These are phyloP conservation scores for Sugiyamaella grinbergsii DNA, from an alignment of 1,139 yeast genomes.

Conservation along the genomic window DNA sequence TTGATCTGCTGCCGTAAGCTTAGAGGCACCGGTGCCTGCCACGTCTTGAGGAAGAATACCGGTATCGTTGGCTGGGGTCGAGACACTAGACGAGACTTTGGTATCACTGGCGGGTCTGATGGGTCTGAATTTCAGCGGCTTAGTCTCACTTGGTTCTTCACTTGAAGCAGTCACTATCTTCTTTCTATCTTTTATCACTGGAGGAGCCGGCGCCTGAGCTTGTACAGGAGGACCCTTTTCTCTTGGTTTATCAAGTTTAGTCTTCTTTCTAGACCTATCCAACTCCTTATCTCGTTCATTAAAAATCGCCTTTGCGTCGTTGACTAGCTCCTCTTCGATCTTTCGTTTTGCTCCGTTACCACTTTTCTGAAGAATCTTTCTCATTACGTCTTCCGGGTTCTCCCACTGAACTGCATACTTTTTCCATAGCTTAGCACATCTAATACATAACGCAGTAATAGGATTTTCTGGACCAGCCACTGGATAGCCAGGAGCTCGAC, in stretches of 20 bases:
- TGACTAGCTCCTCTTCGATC: conserved; percentile 70
- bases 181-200: neutral
- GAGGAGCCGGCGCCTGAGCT: neutral
- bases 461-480: conserved; percentile 45
- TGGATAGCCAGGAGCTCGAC: conserved; percentile 63
- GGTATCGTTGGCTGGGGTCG: neutral
- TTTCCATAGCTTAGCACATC: conserved; percentile 93
- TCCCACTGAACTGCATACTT: conserved; percentile 91
- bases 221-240: conserved; percentile 7
- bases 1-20: neutral
- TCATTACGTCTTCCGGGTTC: conserved; percentile 67
- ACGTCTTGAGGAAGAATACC: too few relatives aligned
- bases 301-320: conserved; percentile 63
- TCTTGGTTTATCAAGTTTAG: conserved; percentile 26
- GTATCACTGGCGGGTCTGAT: neutral
- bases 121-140: neutral
- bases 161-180: neutral
- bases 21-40: neutral
- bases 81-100: too few relatives aligned
- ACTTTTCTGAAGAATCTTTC: conserved; percentile 50
- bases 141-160: neutral
- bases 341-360: conserved; percentile 58
- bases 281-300: conserved; percentile 49
- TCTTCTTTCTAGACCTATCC: conserved; percentile 34
- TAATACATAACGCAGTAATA: conserved; percentile 65